phyloP scores from a whole-genome alignment of 345 rosid genomes.

The Lenwebbia sp. region DNA sequence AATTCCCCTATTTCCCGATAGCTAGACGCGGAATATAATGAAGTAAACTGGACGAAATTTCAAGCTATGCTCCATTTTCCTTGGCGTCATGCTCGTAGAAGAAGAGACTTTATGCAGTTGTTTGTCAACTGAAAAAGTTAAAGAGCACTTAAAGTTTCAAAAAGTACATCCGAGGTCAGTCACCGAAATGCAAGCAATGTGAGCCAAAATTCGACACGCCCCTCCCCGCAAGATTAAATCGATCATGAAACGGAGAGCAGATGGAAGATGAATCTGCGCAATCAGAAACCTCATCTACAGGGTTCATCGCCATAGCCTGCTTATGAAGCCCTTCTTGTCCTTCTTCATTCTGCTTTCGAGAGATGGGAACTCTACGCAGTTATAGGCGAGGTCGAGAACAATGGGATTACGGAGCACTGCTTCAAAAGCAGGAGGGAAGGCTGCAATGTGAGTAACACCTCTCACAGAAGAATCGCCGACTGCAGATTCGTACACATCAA shows the following conservation, averaged over 20 bases:
- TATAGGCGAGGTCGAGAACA: conserved; percentile 74
- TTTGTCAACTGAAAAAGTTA: neutral
- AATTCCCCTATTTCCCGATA: neutral
- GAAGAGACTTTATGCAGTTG: neutral
- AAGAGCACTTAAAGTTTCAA: neutral
- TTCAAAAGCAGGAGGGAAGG: conserved; percentile 76
- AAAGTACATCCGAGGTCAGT: neutral
- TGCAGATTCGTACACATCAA: conserved; percentile 73
- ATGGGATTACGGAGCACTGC: conserved; percentile 71
- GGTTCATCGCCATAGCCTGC: conserved; percentile 63
- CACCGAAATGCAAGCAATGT: neutral
- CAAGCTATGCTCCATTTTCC: neutral
- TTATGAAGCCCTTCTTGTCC: conserved; percentile 53
- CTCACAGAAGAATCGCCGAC: conserved; percentile 57
- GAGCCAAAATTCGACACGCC: neutral
- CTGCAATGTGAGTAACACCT: conserved; percentile 52
- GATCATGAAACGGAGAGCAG: neutral
- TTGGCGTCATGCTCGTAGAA: neutral
- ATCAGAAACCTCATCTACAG: neutral
- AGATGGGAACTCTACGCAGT: conserved; percentile 61
- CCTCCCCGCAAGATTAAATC: neutral
- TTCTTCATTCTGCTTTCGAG: conserved; percentile 85
- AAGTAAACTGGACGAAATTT: neutral
- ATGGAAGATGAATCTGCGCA: neutral
- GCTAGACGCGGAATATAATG: neutral